Conservation (phyloP, 2,329 filamentous ascomycete species). For the Ophiosphaerella narmari region DNA sequence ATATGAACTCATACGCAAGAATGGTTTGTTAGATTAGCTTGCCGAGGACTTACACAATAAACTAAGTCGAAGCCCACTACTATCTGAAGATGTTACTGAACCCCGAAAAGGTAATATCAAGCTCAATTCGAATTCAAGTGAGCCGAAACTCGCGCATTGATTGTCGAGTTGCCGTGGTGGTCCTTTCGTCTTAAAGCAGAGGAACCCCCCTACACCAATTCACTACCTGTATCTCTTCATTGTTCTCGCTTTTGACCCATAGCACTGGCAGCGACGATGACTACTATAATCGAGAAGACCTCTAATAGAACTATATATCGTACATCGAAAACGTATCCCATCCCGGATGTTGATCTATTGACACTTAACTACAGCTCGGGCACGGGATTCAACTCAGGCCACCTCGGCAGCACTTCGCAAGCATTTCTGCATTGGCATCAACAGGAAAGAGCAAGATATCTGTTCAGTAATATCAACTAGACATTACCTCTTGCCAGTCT, state of each 20-base stretch:
- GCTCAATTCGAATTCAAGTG: conserved; percentile 3
- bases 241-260: too few species aligned
- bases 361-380: conserved; percentile 59
- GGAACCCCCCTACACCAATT: too few species aligned
- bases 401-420: conserved; percentile 62
- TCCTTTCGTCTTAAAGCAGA: neutral
- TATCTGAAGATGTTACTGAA: conserved; percentile 18
- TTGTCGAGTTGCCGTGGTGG: neutral
- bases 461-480: conserved; percentile 63
- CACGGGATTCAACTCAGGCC: conserved; percentile 55
- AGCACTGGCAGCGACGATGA: conserved; percentile 20
- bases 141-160: conserved; percentile 11
- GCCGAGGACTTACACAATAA: too few species aligned
- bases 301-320: conserved; percentile 36
- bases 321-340: conserved; percentile 35
- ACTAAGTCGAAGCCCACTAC: too few species aligned
- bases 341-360: conserved; percentile 48
- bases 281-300: conserved; percentile 41
- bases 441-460: conserved; percentile 54
- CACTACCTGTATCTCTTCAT: too few species aligned
- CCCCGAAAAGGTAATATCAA: conserved; percentile 7
- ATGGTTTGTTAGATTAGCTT: too few species aligned
- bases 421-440: conserved; percentile 57
- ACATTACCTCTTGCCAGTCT: conserved; percentile 58
- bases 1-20: too few species aligned